These are phyloP conservation scores for Coemansia sp. DNA, from an alignment of 192 early-diverging fungal genomes.

Conservation along the genomic window DNA sequence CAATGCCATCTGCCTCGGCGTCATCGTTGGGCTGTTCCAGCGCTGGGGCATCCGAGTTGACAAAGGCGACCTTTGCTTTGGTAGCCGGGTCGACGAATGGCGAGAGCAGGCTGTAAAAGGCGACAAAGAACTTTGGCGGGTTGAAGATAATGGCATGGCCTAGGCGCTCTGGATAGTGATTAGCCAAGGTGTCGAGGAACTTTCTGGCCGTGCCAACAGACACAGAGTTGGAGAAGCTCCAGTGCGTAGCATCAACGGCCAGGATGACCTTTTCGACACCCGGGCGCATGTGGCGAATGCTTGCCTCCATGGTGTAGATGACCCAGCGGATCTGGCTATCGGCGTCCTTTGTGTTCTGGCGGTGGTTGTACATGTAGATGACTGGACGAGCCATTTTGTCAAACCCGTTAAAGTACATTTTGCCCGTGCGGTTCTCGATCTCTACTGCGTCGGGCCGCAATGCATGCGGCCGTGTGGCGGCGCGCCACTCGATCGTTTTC, in stretches of 20 bases:
- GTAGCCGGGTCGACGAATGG: constrained; percentile 95
- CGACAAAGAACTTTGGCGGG: constrained; percentile 85
- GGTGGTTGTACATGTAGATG: constrained; percentile 73
- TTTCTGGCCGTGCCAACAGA: constrained; percentile 72
- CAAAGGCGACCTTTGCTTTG: constrained; percentile 82
- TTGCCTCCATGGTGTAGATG: constrained; percentile 79
- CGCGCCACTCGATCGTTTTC: constrained; percentile 79
- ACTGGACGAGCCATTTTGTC: constrained; percentile 73
- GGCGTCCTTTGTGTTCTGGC: constrained; percentile 77
- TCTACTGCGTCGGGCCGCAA: constrained; percentile 74
- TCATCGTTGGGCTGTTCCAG: constrained; percentile 5
- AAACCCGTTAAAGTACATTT: constrained; percentile 83
- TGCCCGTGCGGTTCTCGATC: constrained; percentile 77
- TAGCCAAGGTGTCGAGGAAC: constrained; percentile 77
- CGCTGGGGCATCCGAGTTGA: constrained; percentile 58
- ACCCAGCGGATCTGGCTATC: constrained; percentile 77
- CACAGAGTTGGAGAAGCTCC: constrained; percentile 65
- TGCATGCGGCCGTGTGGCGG: constrained; percentile 65
- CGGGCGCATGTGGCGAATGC: constrained; percentile 66
- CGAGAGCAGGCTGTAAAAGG: constrained; percentile 77
- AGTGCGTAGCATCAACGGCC: constrained; percentile 79
- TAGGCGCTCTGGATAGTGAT: constrained; percentile 90
- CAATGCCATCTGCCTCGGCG: not conserved
- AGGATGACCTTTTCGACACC: constrained; percentile 77
- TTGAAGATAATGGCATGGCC: constrained; percentile 69